Base-by-base conservation (phyloP, 768 basidiomycete species). In the Leucosporidium creatinivorum region DNA sequence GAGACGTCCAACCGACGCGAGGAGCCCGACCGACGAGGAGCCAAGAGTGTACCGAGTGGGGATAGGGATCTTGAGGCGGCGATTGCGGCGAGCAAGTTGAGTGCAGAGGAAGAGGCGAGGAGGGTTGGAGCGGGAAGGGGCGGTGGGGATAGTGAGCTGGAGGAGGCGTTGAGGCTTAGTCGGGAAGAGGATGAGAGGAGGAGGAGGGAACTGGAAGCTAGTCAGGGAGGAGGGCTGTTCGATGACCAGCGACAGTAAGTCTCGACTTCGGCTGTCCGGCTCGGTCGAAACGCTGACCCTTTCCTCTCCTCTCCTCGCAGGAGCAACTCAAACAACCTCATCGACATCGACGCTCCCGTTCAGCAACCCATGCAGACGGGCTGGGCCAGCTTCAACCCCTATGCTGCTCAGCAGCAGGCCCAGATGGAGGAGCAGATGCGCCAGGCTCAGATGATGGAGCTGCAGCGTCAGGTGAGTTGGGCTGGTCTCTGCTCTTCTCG, bases 321-420 rank as follows among this genome's bases (percentile, higher is more conserved):
- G 67, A 63, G 63, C 74, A 49, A 57, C 28, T 44, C 39, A 13
- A 67, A 66, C 63, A 39, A 62, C 19, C 54, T 69, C 54, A 74
- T 75, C 62, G 75, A 74, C 65, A 69, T 75, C 62, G 56, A 73
- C 47, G 58, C 61, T 85, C 85, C 0, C 77, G 82, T 68, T 83
- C 91, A 75, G 82, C 86, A 56, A 84, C 85, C 31, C 80, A 69
- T 78, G 66, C 62, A 64, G 66, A 73, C 72, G 4, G 72, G 72
- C 1, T 57, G 79, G 90, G 89, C 77, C 92, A 86, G 89, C 1
- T 97, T 91, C 83, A 98, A 98, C 78, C 90, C 90, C 0, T 92
- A 91, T 54, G 72, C 73, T 19, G 68, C 69, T 25, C 69, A 72
- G 59, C 73, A 75, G 51, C 74, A 74, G 62, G 61, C 62, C 28